A percentile compares a stretch with the other conserved stretches of the same genome.
These are phyloP conservation scores for Pulveroboletus sp. DNA, from an alignment of 768 basidiomycete species.

Conservation along the genomic window DNA sequence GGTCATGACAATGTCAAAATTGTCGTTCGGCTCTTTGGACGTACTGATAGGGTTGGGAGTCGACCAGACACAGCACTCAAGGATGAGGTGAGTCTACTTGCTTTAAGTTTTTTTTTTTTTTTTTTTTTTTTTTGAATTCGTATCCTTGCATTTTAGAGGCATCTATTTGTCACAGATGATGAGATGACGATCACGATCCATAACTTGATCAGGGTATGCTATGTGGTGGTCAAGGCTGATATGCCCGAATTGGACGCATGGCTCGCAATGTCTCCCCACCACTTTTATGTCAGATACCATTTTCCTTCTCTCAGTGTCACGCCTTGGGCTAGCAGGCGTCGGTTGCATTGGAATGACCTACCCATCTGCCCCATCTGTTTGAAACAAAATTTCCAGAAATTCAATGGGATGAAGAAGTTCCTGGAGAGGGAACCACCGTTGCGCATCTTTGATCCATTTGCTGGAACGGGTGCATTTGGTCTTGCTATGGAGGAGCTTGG, in stretches of 20 bases:
- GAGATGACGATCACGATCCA: constrained; percentile 27
- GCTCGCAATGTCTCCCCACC: constrained; percentile 48
- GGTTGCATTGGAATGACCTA: constrained; percentile 34
- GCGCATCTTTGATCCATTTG: constrained; percentile 40
- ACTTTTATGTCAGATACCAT: constrained; percentile 53
- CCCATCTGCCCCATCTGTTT: constrained; percentile 46
- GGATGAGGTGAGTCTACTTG: constrained; percentile 47
- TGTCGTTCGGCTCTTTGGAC: constrained; percentile 44
- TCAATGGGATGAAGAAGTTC: constrained; percentile 33
- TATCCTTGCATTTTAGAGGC: constrained; percentile 37
- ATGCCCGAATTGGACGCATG: constrained; percentile 38
- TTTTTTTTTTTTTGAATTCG: too few species aligned
- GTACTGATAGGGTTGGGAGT: constrained; percentile 36
- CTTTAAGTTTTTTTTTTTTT: not conserved
- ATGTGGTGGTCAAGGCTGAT: constrained; percentile 38
- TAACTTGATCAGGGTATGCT: constrained; percentile 45
- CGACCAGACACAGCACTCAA: constrained; percentile 39
- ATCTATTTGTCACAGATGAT: constrained; percentile 58
- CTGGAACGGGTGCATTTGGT: constrained; percentile 56
- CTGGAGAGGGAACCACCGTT: constrained; percentile 23
- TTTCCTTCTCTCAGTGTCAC: constrained; percentile 40
- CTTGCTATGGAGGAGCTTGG: constrained; percentile 51
- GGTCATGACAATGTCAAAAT: constrained; percentile 22
- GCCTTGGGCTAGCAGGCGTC: constrained; percentile 35
- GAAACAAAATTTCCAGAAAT: constrained; percentile 26